Conservation (phyloP, 768 basidiomycete genomes). For the Lactarius pseudohatsudake region DNA sequence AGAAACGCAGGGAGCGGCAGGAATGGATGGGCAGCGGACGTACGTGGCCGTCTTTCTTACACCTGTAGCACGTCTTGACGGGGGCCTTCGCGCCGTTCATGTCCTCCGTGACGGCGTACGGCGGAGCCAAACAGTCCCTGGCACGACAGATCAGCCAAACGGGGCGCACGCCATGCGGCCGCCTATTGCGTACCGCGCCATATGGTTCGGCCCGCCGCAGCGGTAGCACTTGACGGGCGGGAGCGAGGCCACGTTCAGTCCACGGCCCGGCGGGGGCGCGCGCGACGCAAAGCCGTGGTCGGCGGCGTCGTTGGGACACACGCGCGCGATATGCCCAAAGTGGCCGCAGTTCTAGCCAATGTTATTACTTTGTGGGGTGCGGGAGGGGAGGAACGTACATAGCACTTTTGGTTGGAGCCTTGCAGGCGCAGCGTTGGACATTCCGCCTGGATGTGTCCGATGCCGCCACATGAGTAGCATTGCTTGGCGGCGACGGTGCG, state of each 20-base stretch:
- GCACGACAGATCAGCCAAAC: constrained; percentile 14
- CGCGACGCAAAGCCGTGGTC: constrained; percentile 60
- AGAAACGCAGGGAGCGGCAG: not conserved
- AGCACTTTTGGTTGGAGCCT: constrained; percentile 74
- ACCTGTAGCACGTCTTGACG: constrained; percentile 85
- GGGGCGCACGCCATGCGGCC: constrained; percentile 20
- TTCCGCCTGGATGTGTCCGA: constrained; percentile 88
- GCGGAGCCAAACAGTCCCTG: constrained; percentile 81
- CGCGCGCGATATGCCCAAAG: constrained; percentile 78
- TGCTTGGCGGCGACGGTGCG: constrained; percentile 82
- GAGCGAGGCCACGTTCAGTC: constrained; percentile 70
- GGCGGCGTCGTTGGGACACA: constrained; percentile 56
- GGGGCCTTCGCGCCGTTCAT: constrained; percentile 46
- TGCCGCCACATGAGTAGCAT: constrained; percentile 90
- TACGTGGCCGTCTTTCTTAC: constrained; percentile 86
- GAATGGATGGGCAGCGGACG: constrained; percentile 34
- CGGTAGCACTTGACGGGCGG: constrained; percentile 88
- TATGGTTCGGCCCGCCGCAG: constrained; percentile 86
- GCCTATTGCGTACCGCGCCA: constrained; percentile 58
- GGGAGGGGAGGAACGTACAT: constrained; percentile 49
- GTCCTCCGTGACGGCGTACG: constrained; percentile 52
- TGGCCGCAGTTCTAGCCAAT: constrained; percentile 60
- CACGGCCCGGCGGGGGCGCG: constrained; percentile 71
- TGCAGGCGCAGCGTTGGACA: constrained; percentile 78
- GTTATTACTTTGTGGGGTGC: no score